Base-by-base conservation (phyloP, 176 grass and related monocot species). In the Canna indica region DNA sequence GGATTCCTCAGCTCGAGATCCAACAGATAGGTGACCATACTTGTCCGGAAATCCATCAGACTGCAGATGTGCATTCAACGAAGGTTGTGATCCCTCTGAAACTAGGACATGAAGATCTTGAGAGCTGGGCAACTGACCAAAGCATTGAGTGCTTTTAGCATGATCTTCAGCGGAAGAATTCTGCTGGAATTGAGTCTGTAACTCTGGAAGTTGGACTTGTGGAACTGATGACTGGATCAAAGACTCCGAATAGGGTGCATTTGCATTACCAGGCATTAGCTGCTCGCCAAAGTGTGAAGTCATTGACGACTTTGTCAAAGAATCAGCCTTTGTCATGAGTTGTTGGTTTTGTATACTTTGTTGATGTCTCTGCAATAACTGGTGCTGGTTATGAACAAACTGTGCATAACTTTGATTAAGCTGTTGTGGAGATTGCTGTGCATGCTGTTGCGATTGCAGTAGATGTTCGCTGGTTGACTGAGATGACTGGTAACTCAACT, bases 381-480 rank as follows among this genome's bases (percentile, higher is more conserved):
- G 68, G 20, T 70, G 29, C 41, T 48, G 68, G 44, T 70, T 83
- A 77, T 86, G 81, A 63, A 70, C 52, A 84, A 77, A 79, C 70
- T 82, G 88, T 47, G 77, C 78, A 81, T 83, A 72, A 73, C 73
- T 33, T 71, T 81, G 73, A 85, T 70, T 69, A 76, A 69, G 76
- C 38, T 91, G 91, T 79, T 88, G 80, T 62, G 88, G 79, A 76
- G 88, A 84, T 47, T 79, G 88, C 46, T 89, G 83, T 76, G 83
- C 34, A 66, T 66, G 52, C 56, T 88, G 86, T 75, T 90, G 91
- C 44, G 84, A 80, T 70, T 70, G 82, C 3, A 87, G 56, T 74
- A 87, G 68, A 57, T 99, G 84, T 57, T 85, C 89, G 31, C 81
- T 78, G 69, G 69, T 47, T 47, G 83, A 79, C 61, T 94, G 95